Evolutionary conservation across 1,284 basidiomycete species (phyloP).

Genomic region (Microbotryum scabiosae): DNA sequence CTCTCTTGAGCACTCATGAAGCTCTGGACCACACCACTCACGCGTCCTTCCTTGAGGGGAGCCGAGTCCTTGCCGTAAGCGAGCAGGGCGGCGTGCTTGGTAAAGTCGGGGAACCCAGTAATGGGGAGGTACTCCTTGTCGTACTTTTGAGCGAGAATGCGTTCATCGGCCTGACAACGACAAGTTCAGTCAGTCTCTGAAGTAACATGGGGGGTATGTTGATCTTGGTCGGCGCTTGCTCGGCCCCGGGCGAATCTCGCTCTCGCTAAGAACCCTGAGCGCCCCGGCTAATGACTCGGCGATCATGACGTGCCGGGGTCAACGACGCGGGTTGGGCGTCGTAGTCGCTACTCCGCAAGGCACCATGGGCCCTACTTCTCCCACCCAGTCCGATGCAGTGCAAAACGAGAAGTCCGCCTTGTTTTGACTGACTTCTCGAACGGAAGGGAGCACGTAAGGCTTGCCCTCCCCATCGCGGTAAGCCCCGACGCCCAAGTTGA

Average conservation of each 20-base stretch:
- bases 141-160: constrained; percentile 56
- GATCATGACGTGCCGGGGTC: no score
- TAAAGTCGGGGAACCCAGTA: constrained; percentile 81
- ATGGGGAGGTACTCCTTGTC: constrained; percentile 99
- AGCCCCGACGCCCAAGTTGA: constrained; percentile 76
- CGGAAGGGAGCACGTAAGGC: constrained; percentile 84
- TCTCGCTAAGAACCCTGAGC: no score
- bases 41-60: constrained; percentile 65
- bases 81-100: constrained; percentile 77
- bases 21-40: constrained; percentile 43
- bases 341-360: neutral
- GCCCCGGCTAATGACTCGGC: no score
- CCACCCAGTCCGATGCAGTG: neutral
- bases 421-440: constrained; percentile 58
- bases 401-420: neutral
- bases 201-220: no score
- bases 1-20: neutral
- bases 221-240: no score
- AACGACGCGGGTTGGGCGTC: neutral
- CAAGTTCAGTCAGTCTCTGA: no score
- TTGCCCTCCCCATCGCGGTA: constrained; percentile 93
- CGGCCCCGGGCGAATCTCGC: no score
- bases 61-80: constrained; percentile 80
- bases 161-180: constrained; percentile 62
- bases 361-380: neutral